Conservation (phyloP, 768 basidiomycete species). For the Panaeolus papilionaceus region DNA sequence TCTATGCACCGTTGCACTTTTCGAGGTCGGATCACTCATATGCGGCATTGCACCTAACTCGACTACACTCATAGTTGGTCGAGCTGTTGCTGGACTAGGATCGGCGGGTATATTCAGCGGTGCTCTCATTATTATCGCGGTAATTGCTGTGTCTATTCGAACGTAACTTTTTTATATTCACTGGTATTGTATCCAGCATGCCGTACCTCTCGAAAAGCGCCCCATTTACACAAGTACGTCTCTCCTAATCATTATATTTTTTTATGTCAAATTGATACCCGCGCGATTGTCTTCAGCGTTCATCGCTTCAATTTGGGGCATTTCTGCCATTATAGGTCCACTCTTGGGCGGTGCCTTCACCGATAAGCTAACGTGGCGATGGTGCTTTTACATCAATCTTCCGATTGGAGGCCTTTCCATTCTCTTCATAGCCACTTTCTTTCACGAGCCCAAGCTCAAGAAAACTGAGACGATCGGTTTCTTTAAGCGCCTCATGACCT, state of each 20-base stretch:
- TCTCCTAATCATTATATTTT: not conserved
- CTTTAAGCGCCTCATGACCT: constrained; percentile 24
- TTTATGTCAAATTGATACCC: too few relatives aligned
- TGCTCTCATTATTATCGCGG: constrained; percentile 29
- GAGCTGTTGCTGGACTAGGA: constrained; percentile 31
- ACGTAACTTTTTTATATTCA: too few relatives aligned
- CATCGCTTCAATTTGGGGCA: constrained; percentile 41
- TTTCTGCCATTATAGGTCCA: constrained; percentile 36
- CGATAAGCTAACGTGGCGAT: constrained; percentile 31
- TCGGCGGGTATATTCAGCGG: constrained; percentile 27
- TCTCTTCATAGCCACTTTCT: constrained; percentile 25
- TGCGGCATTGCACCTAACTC: constrained; percentile 42
- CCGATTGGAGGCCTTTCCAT: constrained; percentile 21
- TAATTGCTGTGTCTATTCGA: not conserved
- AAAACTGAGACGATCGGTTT: not conserved
- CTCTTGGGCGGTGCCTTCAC: constrained; percentile 43
- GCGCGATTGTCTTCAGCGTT: constrained; percentile 6
- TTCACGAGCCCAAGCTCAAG: constrained; percentile 22
- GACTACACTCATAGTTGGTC: constrained; percentile 29
- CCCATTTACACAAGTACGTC: constrained; percentile 21
- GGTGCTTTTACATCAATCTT: constrained; percentile 35
- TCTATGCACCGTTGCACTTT: constrained; percentile 24
- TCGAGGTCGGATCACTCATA: constrained; percentile 33
- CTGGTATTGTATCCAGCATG: not conserved
- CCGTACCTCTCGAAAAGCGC: constrained; percentile 25